Percentiles rank a stretch among this genome's conserved stretches.
Evolutionary conservation across 2,329 filamentous ascomycete genomes (phyloP).

Genomic region (Talaromyces sp.): DNA sequence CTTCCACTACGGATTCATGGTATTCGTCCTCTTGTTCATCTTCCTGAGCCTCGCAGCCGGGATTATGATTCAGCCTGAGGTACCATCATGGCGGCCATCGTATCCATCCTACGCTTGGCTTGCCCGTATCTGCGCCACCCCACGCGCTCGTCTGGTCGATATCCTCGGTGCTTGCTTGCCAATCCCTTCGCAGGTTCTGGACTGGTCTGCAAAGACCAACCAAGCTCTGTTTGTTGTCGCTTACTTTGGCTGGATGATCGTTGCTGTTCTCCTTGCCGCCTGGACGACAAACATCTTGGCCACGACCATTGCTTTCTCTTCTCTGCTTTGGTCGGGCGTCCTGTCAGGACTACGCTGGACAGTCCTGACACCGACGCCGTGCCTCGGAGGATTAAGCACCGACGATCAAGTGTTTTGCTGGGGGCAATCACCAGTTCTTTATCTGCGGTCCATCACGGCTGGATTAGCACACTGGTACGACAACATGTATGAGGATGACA

Average conservation of each 20-base stretch:
- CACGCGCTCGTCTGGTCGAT: neutral
- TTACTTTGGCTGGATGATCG: neutral
- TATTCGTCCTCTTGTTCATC: slow-evolving; percentile 5
- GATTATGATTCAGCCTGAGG: neutral
- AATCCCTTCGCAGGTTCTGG: neutral
- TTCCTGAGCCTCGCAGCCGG: neutral
- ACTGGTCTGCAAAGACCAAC: neutral
- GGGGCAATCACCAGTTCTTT: neutral
- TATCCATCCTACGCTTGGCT: neutral
- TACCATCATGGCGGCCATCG: neutral
- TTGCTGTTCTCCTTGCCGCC: neutral
- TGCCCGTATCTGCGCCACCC: neutral
- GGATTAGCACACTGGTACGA: slow-evolving; percentile 1
- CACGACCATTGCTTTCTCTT: neutral
- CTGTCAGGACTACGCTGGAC: neutral
- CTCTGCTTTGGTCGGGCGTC: neutral
- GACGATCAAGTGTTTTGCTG: neutral
- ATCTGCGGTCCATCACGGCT: neutral
- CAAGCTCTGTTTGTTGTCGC: neutral
- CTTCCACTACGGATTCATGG: slow-evolving; percentile 2
- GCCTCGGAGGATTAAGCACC: neutral
- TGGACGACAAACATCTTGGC: slow-evolving; percentile 1
- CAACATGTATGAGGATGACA: slow-evolving; percentile 1
- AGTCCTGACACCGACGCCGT: neutral
- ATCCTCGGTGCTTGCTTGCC: neutral